A percentile compares a stretch with the other conserved stretches of the same genome.
phyloP scores from a whole-genome alignment of 148 eudicot genomes.

The Polygonum maritimum region DNA sequence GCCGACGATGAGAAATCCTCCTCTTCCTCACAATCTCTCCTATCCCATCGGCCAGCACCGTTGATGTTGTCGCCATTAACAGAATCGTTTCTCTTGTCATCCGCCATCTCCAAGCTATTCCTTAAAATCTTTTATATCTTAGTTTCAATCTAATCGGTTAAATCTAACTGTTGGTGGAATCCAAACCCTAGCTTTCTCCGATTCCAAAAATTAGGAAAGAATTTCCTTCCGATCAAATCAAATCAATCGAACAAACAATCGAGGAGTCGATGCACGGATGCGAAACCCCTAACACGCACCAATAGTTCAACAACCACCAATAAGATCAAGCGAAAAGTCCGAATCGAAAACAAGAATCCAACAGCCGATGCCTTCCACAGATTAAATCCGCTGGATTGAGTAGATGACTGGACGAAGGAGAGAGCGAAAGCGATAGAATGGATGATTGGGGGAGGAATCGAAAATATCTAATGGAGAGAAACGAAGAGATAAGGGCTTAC shows the following conservation, averaged over 20 bases:
- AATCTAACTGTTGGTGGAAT: background rate
- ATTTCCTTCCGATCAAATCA: background rate
- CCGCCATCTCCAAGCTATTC: slow-evolving; percentile 21
- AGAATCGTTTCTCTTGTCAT: slow-evolving; percentile 30
- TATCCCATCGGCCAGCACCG: slow-evolving; percentile 18
- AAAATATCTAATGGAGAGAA: slow-evolving; percentile 1
- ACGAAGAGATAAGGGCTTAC: background rate
- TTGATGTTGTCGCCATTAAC: slow-evolving; percentile 18
- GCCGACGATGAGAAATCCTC: slow-evolving; percentile 12
- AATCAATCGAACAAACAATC: background rate
- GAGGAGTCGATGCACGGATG: background rate
- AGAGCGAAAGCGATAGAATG: background rate
- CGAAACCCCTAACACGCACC: background rate
- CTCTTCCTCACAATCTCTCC: slow-evolving; percentile 8
- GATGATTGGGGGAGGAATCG: slow-evolving; percentile 4
- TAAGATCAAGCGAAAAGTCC: background rate
- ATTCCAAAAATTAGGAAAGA: background rate
- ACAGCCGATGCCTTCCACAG: background rate
- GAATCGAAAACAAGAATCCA: background rate
- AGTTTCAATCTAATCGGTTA: background rate
- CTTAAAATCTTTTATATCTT: background rate
- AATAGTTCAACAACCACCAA: background rate
- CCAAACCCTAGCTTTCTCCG: slow-evolving; percentile 4
- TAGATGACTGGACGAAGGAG: background rate
- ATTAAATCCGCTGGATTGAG: background rate